A percentile compares a stretch with the other conserved stretches of the same genome.
phyloP scores from a whole-genome alignment of 2,329 filamentous ascomycete genomes.

The Aureobasidium namibiae region DNA sequence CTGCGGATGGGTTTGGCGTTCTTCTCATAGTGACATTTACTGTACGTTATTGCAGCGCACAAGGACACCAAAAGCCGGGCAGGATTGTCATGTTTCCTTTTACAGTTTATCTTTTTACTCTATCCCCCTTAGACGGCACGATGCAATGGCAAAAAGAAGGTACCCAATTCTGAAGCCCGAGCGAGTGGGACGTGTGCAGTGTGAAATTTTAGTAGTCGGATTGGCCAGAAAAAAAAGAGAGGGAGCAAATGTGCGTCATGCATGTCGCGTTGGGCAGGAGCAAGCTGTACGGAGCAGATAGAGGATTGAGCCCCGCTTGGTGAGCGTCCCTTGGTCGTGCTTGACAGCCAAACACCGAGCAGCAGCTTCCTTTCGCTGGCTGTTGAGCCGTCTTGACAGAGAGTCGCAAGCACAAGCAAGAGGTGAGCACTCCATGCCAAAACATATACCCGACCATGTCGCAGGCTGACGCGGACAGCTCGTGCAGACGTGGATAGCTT shows the following conservation, averaged over 20 bases:
- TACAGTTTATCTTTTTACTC: neutral
- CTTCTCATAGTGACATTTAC: constrained; percentile 8
- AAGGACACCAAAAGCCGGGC: constrained; percentile 2
- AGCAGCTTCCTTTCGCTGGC: neutral
- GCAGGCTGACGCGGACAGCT: neutral
- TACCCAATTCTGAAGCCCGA: neutral
- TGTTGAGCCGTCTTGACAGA: neutral
- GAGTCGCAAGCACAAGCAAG: neutral
- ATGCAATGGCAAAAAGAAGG: constrained; percentile 13
- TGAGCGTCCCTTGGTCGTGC: neutral
- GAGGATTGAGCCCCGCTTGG: neutral
- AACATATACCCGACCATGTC: neutral
- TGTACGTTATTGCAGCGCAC: constrained; percentile 4
- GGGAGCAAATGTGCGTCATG: neutral
- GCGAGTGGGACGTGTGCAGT: neutral
- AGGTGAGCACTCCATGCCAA: neutral
- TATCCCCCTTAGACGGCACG: constrained; percentile 6
- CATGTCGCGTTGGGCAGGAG: neutral
- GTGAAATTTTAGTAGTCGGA: neutral
- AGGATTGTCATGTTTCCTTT: constrained; percentile 7
- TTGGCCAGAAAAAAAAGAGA: no score
- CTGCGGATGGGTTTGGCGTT: constrained; percentile 9
- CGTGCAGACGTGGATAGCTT: neutral
- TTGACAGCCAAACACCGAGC: neutral
- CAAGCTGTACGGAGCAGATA: neutral